A percentile compares a stretch with the other conserved stretches of the same genome.
Conservation (phyloP, 768 basidiomycete genomes). For the Auricularia cornea region DNA sequence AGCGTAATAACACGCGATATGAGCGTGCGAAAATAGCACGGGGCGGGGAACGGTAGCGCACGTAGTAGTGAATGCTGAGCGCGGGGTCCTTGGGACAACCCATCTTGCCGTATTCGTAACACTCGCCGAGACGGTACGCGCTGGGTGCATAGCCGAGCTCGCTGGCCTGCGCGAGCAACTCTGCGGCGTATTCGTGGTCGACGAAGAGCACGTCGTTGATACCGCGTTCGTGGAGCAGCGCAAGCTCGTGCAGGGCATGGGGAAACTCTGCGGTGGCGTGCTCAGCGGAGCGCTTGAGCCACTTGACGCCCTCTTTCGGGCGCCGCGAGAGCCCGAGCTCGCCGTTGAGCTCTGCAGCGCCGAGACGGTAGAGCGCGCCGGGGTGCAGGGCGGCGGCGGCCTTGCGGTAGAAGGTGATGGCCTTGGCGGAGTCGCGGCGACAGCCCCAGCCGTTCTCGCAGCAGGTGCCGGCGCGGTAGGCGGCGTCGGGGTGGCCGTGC, state of each 20-base stretch:
- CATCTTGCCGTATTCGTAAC: constrained; percentile 99
- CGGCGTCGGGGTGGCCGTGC: constrained; percentile 91
- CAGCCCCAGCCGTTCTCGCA: constrained; percentile 99
- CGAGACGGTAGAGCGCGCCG: constrained; percentile 93
- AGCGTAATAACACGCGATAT: no score
- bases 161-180: constrained; percentile 88
- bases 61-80: constrained; percentile 97
- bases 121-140: constrained; percentile 92
- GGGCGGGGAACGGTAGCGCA: no score
- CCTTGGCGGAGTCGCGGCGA: constrained; percentile 83
- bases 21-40: no score
- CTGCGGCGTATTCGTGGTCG: constrained; percentile 91
- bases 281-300: constrained; percentile 96
- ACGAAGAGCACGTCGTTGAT: constrained; percentile 96
- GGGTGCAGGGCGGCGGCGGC: constrained; percentile 87
- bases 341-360: constrained; percentile 92
- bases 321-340: constrained; percentile 79
- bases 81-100: constrained; percentile 97
- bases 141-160: constrained; percentile 96
- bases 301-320: constrained; percentile 95
- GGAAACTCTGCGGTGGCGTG: constrained; percentile 92
- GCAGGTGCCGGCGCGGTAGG: constrained; percentile 93
- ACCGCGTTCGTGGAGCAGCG: constrained; percentile 92
- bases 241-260: constrained; percentile 91
- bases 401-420: constrained; percentile 88